Evolutionary conservation across 2,329 filamentous ascomycete species (phyloP), one percentile per base, ranked within the genome.

Genomic region (Tolypocladium amazonense): DNA sequence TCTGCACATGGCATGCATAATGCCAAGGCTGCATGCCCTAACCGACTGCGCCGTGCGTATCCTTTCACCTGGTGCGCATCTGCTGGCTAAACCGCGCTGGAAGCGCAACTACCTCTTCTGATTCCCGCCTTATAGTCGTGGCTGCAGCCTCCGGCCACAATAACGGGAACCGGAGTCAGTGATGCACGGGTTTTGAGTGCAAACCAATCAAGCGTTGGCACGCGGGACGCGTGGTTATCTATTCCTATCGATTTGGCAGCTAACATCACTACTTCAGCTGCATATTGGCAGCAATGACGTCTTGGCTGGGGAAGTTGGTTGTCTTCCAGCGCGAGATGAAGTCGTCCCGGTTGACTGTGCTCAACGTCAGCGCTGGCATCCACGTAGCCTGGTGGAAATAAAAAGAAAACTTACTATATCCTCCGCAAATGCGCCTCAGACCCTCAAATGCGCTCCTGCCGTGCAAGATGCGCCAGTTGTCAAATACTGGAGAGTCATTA

Each of bases 391-490:
- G 33, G n/a, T n/a, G n/a, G n/a, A n/a, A n/a, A n/a, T n/a, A n/a
- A n/a, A n/a, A 8, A 35, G 11, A 57, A 62, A 25, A 84, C 88
- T 80, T 77, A 92, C 90, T 88, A 68, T 97, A 97, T 12, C 84
- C 93, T 61, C 94, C 94, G 72, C 92, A 97, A 69, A 99, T 89
- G 65, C 92, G 86, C 65, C 94, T 81, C 69, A 88, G 85, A 1
- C 94, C 94, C 7, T 86, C 88, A 69, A 97, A 99, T 0, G 84
- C 84, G 57, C 86, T 86, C 66, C 94, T 81, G 1, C 93, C 94
- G 73, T 99, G 94, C 66, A 97, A 76, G 39, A 97, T 88, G 61
- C 94, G 83, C 92, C 93, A 97, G 69, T 99, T 97, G 71, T 99
- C 90, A 72, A 99, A 97, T 55, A 97, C 89, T 89, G 66, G 14